A percentile compares a stretch with the other conserved stretches of the same genome.
These are phyloP conservation scores for Durio zibethinus DNA, from an alignment of 345 rosid species.

Conservation along the genomic window DNA sequence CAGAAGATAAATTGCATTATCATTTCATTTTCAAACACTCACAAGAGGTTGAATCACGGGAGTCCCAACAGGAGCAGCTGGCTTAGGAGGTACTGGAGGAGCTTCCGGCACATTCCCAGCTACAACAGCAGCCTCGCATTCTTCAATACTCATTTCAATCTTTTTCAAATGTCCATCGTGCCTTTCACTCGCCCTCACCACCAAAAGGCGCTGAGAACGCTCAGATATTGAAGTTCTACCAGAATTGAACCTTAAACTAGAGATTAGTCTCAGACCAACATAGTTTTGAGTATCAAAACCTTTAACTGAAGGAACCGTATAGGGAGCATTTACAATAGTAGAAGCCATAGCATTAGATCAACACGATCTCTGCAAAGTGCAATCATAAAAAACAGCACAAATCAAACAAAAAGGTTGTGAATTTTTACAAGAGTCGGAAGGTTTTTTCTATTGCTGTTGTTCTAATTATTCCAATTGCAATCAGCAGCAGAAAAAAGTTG, in stretches of 20 bases:
- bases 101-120: slow-evolving; percentile 78
- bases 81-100: slow-evolving; percentile 77
- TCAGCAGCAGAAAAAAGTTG: background rate
- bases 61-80: slow-evolving; percentile 77
- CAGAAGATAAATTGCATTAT: background rate
- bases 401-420: no score
- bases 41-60: slow-evolving; percentile 66
- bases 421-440: background rate
- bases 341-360: slow-evolving; percentile 27
- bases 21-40: slow-evolving; percentile 23
- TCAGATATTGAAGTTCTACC: slow-evolving; percentile 9
- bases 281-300: slow-evolving; percentile 30
- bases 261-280: slow-evolving; percentile 22
- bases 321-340: slow-evolving; percentile 29
- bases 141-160: slow-evolving; percentile 61
- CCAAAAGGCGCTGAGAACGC: slow-evolving; percentile 20
- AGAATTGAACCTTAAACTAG: slow-evolving; percentile 24
- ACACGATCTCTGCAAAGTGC: slow-evolving; percentile 7
- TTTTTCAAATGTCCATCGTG: slow-evolving; percentile 40
- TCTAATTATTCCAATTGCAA: background rate
- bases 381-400: background rate
- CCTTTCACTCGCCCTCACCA: slow-evolving; percentile 43
- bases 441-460: background rate
- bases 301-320: slow-evolving; percentile 27
- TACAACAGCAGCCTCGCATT: slow-evolving; percentile 85